A percentile compares a stretch with the other conserved stretches of the same genome.
Evolutionary conservation across 805 yeast species (phyloP).

Genomic region (Deakozyma indianensis): DNA sequence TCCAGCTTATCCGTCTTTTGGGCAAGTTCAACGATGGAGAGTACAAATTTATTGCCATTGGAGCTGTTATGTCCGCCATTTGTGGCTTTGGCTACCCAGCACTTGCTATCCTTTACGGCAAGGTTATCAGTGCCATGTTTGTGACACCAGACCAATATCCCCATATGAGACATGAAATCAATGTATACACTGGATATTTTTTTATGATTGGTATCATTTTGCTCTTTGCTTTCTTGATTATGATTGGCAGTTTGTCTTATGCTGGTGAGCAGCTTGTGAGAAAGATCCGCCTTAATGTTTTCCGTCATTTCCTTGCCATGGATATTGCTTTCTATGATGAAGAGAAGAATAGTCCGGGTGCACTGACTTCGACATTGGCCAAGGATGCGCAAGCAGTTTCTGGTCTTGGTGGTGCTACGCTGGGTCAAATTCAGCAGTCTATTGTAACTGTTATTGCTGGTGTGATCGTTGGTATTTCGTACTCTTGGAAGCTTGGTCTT

Average conservation of each 20-base stretch:
- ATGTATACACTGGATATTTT: conserved; percentile 21
- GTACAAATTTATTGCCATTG: conserved; percentile 12
- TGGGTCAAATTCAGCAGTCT: conserved; percentile 25
- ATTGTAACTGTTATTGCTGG: conserved; percentile 25
- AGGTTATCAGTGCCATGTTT: conserved; percentile 20
- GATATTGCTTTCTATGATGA: conserved; percentile 24
- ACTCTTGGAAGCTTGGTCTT: conserved; percentile 27
- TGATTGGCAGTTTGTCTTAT: conserved; percentile 13
- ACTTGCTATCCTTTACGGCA: conserved; percentile 24
- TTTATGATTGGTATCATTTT: conserved; percentile 22
- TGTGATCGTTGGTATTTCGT: conserved; percentile 23
- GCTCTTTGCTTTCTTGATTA: conserved; percentile 12
- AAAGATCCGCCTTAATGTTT: conserved; percentile 18
- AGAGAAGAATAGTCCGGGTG: conserved; percentile 24
- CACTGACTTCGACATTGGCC: conserved; percentile 24
- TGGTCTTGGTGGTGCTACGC: conserved; percentile 27
- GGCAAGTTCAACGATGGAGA: conserved; percentile 15
- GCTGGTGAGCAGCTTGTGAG: conserved; percentile 22
- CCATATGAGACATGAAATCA: conserved; percentile 22
- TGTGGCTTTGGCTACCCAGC: conserved; percentile 26
- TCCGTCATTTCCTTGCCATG: conserved; percentile 22
- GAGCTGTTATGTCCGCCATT: conserved; percentile 15
- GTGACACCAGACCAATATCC: conserved; percentile 18
- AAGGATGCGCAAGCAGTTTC: conserved; percentile 26
- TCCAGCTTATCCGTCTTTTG: conserved; percentile 9